Evolutionary conservation across 2,329 filamentous ascomycete species (phyloP), one percentile per base, ranked within the genome.

Genomic region (Delphinella strobiligena): DNA sequence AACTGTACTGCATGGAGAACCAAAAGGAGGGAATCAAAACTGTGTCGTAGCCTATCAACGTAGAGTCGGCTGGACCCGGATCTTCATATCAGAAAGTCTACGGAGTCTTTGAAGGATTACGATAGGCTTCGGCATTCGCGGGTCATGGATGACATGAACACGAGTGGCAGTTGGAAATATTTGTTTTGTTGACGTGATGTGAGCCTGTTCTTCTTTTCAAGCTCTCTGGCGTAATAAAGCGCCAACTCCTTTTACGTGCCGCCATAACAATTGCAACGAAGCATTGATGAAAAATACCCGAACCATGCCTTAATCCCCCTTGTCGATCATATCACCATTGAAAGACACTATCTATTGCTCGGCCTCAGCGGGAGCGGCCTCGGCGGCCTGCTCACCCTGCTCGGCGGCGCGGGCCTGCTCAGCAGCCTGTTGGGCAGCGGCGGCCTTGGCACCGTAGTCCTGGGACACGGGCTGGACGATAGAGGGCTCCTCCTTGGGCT

Each of bases 401-500:
- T 76, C 72, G 38, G 69, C 65, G 51, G 69, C 64, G 57, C 73
- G 66, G 60, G 74, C 71, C 61, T 74, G 56, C 49, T 66, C 80
- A 49, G 76, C 75, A 46, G 78, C 78, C 64, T 82, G 76, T 55
- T 79, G 74, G 47, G 77, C 75, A 54, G 75, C 74, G 43, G 76
- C 59, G 50, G 78, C 77, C 84, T 98, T 98, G 56, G 89, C 86
- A 61, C 91, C 91, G 72, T 98, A 98, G 75, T 98, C 93, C 73
- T 95, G 87, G 71, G 82, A 89, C 69, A 89, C 82, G 63, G 91
- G 91, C 71, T 94, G 87, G 59, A 94, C 78, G 52, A 96, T 82
- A 59, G 82, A 79, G 66, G 88, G 78, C 80, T 98, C 91, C 74
- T 98, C 91, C 85, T 98, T 98, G 71, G 91, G 93, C 77, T 98